Evolutionary conservation across 192 early-diverging fungal species (phyloP).

Genomic region (Paraglomus occultum): DNA sequence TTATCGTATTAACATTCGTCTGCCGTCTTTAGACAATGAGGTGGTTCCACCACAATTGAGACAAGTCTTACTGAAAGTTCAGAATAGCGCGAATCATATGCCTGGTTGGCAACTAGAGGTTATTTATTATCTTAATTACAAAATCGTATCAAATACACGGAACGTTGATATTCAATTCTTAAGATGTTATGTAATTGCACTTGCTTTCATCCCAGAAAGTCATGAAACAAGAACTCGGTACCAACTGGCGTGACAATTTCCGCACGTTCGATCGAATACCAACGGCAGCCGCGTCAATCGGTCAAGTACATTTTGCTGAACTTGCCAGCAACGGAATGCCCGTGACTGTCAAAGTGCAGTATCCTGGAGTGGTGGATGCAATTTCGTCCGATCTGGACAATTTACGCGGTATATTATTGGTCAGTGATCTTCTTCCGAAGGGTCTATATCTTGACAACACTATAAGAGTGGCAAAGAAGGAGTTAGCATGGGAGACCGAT

Average conservation of each 20-base stretch:
- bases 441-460: constrained; percentile 98
- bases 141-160: too few species aligned
- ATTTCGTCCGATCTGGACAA: constrained; percentile 91
- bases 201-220: constrained; percentile 43
- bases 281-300: constrained; percentile 91
- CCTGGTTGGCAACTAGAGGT: constrained; percentile 82
- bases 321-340: constrained; percentile 41
- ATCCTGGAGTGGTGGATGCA: constrained; percentile 86
- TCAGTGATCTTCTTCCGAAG: constrained; percentile 83
- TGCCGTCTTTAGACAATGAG: constrained; percentile 49
- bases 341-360: constrained; percentile 95
- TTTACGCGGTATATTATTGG: constrained; percentile 70
- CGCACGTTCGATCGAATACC: constrained; percentile 72
- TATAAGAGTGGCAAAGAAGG: constrained; percentile 81
- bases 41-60: constrained; percentile 80
- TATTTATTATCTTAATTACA: background rate
- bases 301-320: constrained; percentile 74
- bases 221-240: constrained; percentile 66
- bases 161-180: background rate
- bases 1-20: background rate
- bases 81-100: constrained; percentile 96
- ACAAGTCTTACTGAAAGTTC: constrained; percentile 79
- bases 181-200: background rate
- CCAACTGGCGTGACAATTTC: constrained; percentile 70
- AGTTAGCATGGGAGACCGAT: constrained; percentile 94